Conservation (phyloP, 129 eudicot genomes). For the Flaveria robusta region DNA sequence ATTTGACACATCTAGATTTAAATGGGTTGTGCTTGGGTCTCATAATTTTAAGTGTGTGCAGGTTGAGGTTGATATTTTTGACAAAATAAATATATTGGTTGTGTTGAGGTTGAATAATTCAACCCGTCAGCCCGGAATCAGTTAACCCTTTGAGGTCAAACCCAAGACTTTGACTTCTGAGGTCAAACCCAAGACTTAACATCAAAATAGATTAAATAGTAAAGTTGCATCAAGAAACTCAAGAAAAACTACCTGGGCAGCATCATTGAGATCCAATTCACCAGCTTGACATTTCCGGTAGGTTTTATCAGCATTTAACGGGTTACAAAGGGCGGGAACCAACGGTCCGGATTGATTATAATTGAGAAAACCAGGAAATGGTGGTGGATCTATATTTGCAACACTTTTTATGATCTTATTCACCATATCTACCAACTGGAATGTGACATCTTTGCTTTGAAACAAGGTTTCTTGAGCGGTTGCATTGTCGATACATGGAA, state of each 20-base stretch:
- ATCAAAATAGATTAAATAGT: neutral
- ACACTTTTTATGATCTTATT: slow-evolving; percentile 58
- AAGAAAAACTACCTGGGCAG: slow-evolving; percentile 54
- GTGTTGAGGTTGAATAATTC: no score
- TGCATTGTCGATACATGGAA: slow-evolving; percentile 75
- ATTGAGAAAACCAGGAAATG: slow-evolving; percentile 32
- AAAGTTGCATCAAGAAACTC: slow-evolving; percentile 2
- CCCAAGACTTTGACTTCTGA: slow-evolving; percentile 23
- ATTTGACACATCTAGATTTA: no score
- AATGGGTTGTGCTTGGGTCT: no score
- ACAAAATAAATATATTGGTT: neutral
- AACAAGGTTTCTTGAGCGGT: slow-evolving; percentile 62
- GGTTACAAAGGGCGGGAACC: slow-evolving; percentile 83
- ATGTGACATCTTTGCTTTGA: slow-evolving; percentile 71
- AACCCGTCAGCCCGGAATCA: no score
- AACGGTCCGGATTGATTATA: slow-evolving; percentile 88
- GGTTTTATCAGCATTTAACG: slow-evolving; percentile 55
- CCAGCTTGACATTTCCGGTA: slow-evolving; percentile 53
- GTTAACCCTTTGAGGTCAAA: no score
- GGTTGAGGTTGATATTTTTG: neutral
- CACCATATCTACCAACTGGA: slow-evolving; percentile 58
- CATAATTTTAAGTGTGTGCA: neutral
- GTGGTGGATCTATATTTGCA: slow-evolving; percentile 52
- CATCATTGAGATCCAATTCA: slow-evolving; percentile 56
- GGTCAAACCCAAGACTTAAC: slow-evolving; percentile 20